phyloP scores from a whole-genome alignment of 345 rosid genomes.

The Salix viminalis region DNA sequence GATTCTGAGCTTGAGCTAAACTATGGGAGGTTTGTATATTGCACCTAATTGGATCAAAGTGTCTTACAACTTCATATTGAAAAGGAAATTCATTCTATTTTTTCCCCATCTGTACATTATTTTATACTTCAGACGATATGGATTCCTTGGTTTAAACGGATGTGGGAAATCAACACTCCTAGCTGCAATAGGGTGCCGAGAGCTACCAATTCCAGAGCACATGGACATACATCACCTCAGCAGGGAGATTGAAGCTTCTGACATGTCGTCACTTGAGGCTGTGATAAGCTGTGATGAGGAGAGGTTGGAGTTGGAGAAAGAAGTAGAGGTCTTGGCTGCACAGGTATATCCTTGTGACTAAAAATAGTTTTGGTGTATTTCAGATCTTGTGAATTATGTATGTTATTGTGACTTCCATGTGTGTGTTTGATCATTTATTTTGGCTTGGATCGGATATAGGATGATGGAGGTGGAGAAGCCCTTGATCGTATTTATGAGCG shows the following conservation, averaged over 20 bases:
- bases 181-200: conserved; percentile 79
- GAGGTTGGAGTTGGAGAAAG: conserved; percentile 84
- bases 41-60: neutral
- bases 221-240: conserved; percentile 91
- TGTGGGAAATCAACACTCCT: conserved; percentile 96
- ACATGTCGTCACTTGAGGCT: conserved; percentile 87
- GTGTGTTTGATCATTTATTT: neutral
- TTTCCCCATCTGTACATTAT: neutral
- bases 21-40: conserved; percentile 67
- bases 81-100: neutral
- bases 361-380: neutral
- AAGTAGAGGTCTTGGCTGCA: conserved; percentile 63
- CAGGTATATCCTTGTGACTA: conserved; percentile 41
- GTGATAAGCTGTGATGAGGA: conserved; percentile 93
- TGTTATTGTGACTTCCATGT: neutral
- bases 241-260: conserved; percentile 92
- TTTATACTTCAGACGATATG: conserved; percentile 62
- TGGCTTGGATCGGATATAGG: conserved; percentile 35
- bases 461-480: conserved; percentile 94
- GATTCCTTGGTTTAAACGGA: conserved; percentile 93
- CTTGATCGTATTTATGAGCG: conserved; percentile 90
- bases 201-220: conserved; percentile 92
- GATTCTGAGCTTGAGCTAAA: conserved; percentile 94
- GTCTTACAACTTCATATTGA: neutral
- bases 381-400: neutral